Base-by-base conservation (phyloP, 768 basidiomycete species). In the Russula vinacea region DNA sequence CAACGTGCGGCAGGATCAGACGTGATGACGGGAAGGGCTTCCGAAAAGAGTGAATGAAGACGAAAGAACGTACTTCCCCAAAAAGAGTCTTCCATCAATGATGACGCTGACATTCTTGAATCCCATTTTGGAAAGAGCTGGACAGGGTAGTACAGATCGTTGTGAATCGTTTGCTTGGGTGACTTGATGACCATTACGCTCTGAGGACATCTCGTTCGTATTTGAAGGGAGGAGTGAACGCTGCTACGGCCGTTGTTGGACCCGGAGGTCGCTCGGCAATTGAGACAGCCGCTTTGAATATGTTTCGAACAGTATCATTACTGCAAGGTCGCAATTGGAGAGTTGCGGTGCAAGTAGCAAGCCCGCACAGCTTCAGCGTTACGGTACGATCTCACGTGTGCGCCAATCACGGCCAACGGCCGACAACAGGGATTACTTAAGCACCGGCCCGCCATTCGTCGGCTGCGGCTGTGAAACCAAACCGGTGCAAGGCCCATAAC, bases 61-160 rank as follows among this genome's bases (percentile, higher is more conserved):
- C 29, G 57, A 67, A 67, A 24, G 68, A 67, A 84, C 88, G 74
- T 66, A 89, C 88, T 89, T 90, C 79, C 88, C 88, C 75, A 90
- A 77, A 77, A 81, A 89, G 75, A 90, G 81, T 73, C 77, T 81
- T 73, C 80, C 80, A 57, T 83, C 80, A 73, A 89, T 84, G 75
- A 89, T 78, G 55, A 84, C 76, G 72, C 87, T 81, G 75, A 89
- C 68, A 51, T 70, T 70, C 49, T 64, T 70, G 52, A 66, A 70
- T 24, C 62, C 66, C 69, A 70, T 78, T 42, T 59, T 49, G 29
- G 10, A 40, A 52, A 45, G 26, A 53, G 29, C 5, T 32, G 51
- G 50, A 17, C 1, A 29, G 40, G 26, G 32, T 26, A n/a, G n/a
- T 50, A 19, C 8, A 56, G 42, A 29, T 42, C 61, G 59, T 29